These are phyloP conservation scores for Vaccinium corymbosum DNA, from an alignment of 148 eudicot genomes.

Conservation along the genomic window DNA sequence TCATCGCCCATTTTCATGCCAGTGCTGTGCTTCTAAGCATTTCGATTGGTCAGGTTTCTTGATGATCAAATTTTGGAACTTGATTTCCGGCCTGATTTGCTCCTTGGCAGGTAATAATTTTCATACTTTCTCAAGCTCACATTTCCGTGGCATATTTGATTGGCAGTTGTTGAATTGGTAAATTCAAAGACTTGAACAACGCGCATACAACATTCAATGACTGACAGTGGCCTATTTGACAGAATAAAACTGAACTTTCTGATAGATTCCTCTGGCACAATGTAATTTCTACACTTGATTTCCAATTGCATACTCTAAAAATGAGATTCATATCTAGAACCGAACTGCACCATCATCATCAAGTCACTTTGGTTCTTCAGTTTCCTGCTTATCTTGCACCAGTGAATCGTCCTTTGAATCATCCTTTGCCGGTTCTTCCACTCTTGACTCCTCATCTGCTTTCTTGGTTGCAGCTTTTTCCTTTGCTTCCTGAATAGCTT, in stretches of 20 bases:
- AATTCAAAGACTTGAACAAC: background rate
- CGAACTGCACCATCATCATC: background rate
- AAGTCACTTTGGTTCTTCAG: background rate
- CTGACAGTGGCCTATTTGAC: background rate
- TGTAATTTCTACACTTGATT: background rate
- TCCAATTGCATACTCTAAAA: background rate
- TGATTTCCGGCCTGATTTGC: background rate
- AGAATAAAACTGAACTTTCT: background rate
- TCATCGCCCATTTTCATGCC: constrained; percentile 13
- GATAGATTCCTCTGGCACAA: background rate
- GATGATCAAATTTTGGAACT: constrained; percentile 1
- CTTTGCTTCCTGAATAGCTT: constrained; percentile 32
- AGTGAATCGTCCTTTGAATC: constrained; percentile 1
- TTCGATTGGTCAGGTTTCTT: constrained; percentile 13
- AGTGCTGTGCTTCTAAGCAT: background rate
- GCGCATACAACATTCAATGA: background rate
- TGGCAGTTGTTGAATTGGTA: background rate
- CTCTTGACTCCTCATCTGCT: constrained; percentile 10
- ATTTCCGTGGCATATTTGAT: background rate
- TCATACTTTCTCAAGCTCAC: background rate
- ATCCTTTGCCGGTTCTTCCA: background rate
- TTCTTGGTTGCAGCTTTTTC: constrained; percentile 10
- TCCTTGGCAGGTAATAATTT: constrained; percentile 13
- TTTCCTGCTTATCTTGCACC: constrained; percentile 16
- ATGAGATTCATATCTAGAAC: background rate